A percentile compares a stretch with the other conserved stretches of the same genome.
These are phyloP conservation scores for Stephania cephalantha DNA, from an alignment of 164 flowering plant species.

Conservation along the genomic window DNA sequence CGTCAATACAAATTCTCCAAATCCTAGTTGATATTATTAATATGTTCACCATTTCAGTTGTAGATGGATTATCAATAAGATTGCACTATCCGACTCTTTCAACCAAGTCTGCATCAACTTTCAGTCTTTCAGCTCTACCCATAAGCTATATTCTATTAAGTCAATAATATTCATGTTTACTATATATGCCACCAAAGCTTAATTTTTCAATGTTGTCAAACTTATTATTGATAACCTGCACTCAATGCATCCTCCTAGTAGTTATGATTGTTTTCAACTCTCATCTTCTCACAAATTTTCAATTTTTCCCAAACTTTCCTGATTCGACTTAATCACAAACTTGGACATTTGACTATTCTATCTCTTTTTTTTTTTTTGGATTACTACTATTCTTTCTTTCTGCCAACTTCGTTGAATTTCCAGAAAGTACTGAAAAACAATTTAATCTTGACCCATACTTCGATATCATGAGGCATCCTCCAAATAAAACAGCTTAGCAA, in stretches of 20 bases:
- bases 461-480: not conserved
- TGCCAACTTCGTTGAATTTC: not conserved
- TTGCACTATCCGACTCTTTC: not conserved
- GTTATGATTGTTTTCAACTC: not conserved
- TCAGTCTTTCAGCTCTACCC: not conserved
- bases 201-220: no score
- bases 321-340: not conserved
- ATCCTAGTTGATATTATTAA: no score
- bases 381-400: not conserved
- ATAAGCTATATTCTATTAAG: not conserved
- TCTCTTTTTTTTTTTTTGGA: no score
- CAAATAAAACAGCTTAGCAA: not conserved
- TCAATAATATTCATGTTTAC: not conserved
- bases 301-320: not conserved
- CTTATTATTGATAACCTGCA: not conserved
- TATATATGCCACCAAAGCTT: not conserved
- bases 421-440: not conserved
- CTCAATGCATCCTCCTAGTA: not conserved
- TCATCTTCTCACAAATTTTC: not conserved
- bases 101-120: not conserved
- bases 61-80: not conserved
- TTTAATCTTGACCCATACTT: not conserved
- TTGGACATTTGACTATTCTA: not conserved
- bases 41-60: not conserved
- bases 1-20: no score